phyloP scores from a whole-genome alignment of 768 basidiomycete species.

The Tricholoma bakamatsutake region DNA sequence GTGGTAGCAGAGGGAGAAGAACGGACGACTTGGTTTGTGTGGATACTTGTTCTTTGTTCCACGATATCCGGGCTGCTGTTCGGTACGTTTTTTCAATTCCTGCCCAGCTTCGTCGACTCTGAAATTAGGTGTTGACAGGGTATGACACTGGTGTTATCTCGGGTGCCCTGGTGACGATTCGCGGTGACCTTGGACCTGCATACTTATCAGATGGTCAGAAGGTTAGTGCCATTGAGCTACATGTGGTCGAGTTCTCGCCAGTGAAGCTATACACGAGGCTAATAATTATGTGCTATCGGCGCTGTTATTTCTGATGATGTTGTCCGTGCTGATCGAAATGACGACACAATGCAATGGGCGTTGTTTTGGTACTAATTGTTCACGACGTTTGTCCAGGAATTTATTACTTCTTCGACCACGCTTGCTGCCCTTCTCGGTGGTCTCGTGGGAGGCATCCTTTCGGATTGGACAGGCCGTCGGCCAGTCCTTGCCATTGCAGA shows the following conservation, averaged over 20 bases:
- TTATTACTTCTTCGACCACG: slow-evolving; percentile 76
- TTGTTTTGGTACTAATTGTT: not conserved
- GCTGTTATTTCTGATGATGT: no score
- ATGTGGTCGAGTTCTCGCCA: not conserved
- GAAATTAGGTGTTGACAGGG: slow-evolving; percentile 30
- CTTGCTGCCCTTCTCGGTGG: slow-evolving; percentile 75
- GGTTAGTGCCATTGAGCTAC: slow-evolving; percentile 25
- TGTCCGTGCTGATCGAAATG: no score
- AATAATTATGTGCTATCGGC: not conserved
- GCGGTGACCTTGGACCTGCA: slow-evolving; percentile 54
- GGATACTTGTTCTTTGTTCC: slow-evolving; percentile 70
- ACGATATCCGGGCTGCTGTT: slow-evolving; percentile 74
- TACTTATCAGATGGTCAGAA: slow-evolving; percentile 58
- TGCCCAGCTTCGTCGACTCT: not conserved
- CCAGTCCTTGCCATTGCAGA: slow-evolving; percentile 63
- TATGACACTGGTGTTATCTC: slow-evolving; percentile 82
- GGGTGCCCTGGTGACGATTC: slow-evolving; percentile 73
- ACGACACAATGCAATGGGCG: not conserved
- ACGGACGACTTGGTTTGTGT: slow-evolving; percentile 65
- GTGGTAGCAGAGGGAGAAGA: slow-evolving; percentile 64
- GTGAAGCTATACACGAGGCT: not conserved
- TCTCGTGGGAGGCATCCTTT: slow-evolving; percentile 59
- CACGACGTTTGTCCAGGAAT: slow-evolving; percentile 42
- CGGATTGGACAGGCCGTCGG: slow-evolving; percentile 66
- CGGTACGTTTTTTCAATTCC: slow-evolving; percentile 35